Evolutionary conservation across 225 moss, liverwort and hornwort species (phyloP).

Genomic region (Antitrichia curtipendula): DNA sequence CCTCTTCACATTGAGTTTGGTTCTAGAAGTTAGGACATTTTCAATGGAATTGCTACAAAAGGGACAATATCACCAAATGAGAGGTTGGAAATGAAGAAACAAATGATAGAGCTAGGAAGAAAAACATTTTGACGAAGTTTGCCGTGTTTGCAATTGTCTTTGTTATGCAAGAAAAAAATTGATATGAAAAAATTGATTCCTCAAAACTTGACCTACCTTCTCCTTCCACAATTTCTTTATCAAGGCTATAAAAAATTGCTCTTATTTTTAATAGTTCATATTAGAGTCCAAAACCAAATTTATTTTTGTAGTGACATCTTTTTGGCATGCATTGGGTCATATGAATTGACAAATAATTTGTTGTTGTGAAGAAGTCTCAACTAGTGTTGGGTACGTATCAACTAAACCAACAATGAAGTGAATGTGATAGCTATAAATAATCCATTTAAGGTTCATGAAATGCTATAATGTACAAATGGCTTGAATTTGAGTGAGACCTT

Average conservation of each 20-base stretch:
- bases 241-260: neutral
- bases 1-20: neutral
- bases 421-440: accelerated
- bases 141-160: accelerated
- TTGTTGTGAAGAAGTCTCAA: neutral
- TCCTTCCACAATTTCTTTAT: too few species aligned
- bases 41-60: neutral
- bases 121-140: neutral
- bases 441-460: accelerated
- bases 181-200: neutral
- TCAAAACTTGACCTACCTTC: neutral
- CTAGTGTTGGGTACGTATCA: neutral
- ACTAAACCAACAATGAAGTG: neutral
- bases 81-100: neutral
- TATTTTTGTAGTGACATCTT: too few species aligned
- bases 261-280: neutral
- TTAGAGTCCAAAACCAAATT: neutral
- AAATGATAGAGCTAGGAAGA: accelerated
- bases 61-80: accelerated
- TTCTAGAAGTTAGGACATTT: neutral
- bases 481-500: neutral
- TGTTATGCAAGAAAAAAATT: accelerated
- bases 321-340: accelerated
- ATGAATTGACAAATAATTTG: neutral
- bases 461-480: neutral